These are phyloP conservation scores for Rostrohypoxylon terebratum DNA, from an alignment of 495 filamentous ascomycete species.

Conservation along the genomic window DNA sequence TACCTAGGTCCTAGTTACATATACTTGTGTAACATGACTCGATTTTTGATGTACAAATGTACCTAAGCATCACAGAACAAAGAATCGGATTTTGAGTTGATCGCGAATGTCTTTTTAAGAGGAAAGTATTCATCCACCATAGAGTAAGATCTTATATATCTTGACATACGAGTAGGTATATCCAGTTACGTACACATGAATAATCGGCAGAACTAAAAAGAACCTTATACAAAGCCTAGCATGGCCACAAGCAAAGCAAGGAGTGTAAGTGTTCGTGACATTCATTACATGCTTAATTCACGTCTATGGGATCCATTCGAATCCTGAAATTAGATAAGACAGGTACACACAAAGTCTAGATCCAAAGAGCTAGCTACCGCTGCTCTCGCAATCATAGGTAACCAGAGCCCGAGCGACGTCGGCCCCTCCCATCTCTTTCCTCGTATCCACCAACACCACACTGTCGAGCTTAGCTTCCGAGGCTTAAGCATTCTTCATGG, in stretches of 20 bases:
- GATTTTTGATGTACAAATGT: too few relatives aligned
- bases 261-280: conserved; percentile 2
- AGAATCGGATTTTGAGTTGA: too few relatives aligned
- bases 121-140: too few relatives aligned
- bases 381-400: not conserved
- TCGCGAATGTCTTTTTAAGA: too few relatives aligned
- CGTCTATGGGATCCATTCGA: conserved; percentile 10
- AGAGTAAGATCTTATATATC: too few relatives aligned
- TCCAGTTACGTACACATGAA: too few relatives aligned
- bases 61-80: too few relatives aligned
- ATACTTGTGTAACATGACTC: too few relatives aligned
- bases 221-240: not conserved
- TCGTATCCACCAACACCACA: not conserved
- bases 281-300: conserved; percentile 30
- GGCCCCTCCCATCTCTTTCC: not conserved
- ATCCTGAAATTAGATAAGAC: not conserved
- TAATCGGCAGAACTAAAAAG: not conserved
- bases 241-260: not conserved
- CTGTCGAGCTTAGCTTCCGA: not conserved
- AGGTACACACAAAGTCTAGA: conserved; percentile 15
- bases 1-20: too few relatives aligned
- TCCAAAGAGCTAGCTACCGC: not conserved
- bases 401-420: not conserved
- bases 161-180: too few relatives aligned
- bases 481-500: conserved; percentile 51